These are phyloP conservation scores for Rubroshorea leprosula DNA, from an alignment of 345 rosid genomes.

Conservation along the genomic window DNA sequence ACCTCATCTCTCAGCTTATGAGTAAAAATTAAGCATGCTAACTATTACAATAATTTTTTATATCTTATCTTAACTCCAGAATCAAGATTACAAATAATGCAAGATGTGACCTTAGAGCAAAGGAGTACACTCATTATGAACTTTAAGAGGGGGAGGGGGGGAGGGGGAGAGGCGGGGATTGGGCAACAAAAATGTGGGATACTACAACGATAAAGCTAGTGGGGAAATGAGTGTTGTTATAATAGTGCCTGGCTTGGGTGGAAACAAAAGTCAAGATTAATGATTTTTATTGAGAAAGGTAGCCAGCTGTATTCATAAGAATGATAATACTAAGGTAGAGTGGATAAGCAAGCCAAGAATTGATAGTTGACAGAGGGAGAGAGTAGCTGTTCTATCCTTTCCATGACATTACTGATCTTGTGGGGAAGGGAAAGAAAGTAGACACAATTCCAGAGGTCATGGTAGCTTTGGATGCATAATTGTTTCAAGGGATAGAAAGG, in stretches of 20 bases:
- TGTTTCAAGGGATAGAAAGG: background rate
- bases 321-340: background rate
- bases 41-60: too few species aligned
- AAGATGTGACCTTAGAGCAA: slow-evolving; percentile 6
- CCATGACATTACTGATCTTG: background rate
- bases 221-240: slow-evolving; percentile 18
- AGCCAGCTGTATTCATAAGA: slow-evolving; percentile 21
- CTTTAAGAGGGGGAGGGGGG: background rate
- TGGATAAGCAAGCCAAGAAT: background rate
- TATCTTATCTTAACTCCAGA: background rate
- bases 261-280: slow-evolving; percentile 20
- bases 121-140: background rate
- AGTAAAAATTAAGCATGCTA: too few species aligned
- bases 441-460: background rate
- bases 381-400: background rate
- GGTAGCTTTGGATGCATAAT: slow-evolving; percentile 4
- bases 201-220: slow-evolving; percentile 15
- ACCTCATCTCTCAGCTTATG: too few species aligned
- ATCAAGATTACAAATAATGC: background rate
- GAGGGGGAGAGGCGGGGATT: slow-evolving; percentile 9
- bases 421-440: background rate
- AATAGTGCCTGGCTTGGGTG: slow-evolving; percentile 20
- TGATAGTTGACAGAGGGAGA: background rate
- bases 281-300: slow-evolving; percentile 4
- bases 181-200: slow-evolving; percentile 15